Conservation (phyloP, 768 basidiomycete species). For the Lanmaoa pseudosensibilis region DNA sequence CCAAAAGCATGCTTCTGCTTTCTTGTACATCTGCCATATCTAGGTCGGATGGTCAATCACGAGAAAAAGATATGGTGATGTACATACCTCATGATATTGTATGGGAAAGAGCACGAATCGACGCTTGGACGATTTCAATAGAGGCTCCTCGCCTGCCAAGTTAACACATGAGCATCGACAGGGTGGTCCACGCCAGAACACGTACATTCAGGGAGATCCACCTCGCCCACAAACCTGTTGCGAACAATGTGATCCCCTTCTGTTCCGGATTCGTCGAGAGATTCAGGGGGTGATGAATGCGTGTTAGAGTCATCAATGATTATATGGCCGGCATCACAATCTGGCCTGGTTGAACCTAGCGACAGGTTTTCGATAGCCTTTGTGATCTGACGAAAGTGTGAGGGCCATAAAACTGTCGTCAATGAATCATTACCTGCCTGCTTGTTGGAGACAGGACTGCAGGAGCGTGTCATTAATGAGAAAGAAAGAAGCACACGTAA, state of each 20-base stretch:
- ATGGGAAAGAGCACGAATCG: constrained; percentile 94
- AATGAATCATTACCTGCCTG: constrained; percentile 1
- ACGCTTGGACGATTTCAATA: constrained; percentile 69
- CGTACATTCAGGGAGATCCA: constrained; percentile 23
- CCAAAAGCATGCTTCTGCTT: constrained; percentile 91
- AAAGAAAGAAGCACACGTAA: background rate
- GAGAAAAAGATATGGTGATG: background rate
- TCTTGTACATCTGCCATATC: constrained; percentile 97
- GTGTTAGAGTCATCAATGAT: background rate
- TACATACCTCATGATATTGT: constrained; percentile 78
- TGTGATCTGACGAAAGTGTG: constrained; percentile 2
- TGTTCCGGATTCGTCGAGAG: background rate
- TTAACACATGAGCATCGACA: background rate
- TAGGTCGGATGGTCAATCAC: constrained; percentile 29
- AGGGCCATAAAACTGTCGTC: background rate
- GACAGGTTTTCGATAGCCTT: constrained; percentile 5
- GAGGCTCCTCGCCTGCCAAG: constrained; percentile 57
- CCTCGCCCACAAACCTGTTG: constrained; percentile 18
- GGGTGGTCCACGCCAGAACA: background rate
- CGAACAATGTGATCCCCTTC: background rate
- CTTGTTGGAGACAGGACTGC: background rate
- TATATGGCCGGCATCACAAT: background rate
- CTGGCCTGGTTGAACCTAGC: background rate
- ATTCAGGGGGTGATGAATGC: background rate
- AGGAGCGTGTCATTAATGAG: background rate